Evolutionary conservation across 306 rosid species (phyloP), one percentile per base, ranked within the genome.

Genomic region (Quercus bicolor): DNA sequence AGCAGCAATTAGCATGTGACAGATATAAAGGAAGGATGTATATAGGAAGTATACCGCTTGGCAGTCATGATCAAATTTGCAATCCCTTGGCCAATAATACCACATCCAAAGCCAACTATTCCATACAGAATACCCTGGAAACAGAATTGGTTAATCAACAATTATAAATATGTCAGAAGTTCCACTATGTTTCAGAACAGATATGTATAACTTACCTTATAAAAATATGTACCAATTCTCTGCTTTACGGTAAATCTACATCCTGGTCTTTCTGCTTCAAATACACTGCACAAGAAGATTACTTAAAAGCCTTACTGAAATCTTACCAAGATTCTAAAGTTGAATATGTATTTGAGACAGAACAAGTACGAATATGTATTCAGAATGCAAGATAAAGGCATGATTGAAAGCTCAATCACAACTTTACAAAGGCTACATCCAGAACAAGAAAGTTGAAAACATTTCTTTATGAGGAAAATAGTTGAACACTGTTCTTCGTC

Each of bases 251-350:
- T 71, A 84, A 90, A 92, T 77, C 62, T 92, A 78, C 92, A 89
- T 78, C 98, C 98, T 0, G 98, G 97, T 61, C 97, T 89, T 89
- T 90, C 85, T 74, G 97, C 97, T 90, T 94, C 97, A 60, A 94
- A 94, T 71, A 94, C 98, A 76, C 98, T 94, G 89, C 93, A 89
- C 48, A 64, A n/a, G 76, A 76, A 56, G 66, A 56, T 74, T 40
- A 18, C 72, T 19, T 19, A 9, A 68, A 20, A 56, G 59, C 37
- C n/a, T 23, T 51, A 69, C 26, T 64, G 43, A 56, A 80, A 9
- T 65, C 10, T 55, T 34, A 33, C 70, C 4, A 6, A 77, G 3
- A 31, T 68, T 37, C 28, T 45, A 33, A 0, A 51, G n/a, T 21
- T 69, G 78, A 52, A 62, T 20, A 40, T 8, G 72, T 48, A 68